These are phyloP conservation scores for Aspergillus biplanus DNA, from an alignment of 495 filamentous ascomycete genomes.

Conservation along the genomic window DNA sequence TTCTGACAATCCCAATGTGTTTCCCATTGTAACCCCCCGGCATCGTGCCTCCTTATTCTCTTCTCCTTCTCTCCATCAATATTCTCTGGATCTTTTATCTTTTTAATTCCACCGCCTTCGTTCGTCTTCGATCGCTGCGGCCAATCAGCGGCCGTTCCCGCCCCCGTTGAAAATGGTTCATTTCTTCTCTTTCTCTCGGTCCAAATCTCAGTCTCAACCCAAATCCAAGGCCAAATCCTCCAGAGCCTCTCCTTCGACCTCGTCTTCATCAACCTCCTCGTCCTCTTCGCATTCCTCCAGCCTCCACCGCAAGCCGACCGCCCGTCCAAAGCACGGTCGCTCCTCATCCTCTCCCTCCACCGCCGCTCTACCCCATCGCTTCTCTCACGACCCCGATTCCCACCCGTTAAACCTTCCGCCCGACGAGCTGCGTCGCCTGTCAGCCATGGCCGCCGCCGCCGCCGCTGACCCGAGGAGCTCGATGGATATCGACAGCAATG, in stretches of 20 bases:
- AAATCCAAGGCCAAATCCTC: constrained; percentile 30
- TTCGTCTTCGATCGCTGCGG: constrained; percentile 42
- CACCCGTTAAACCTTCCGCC: constrained; percentile 89
- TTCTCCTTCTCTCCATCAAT: constrained; percentile 7
- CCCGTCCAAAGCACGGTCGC: constrained; percentile 25
- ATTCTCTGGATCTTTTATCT: not conserved
- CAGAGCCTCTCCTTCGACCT: constrained; percentile 29
- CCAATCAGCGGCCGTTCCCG: constrained; percentile 27
- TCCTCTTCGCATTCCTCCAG: constrained; percentile 17
- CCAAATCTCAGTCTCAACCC: constrained; percentile 35
- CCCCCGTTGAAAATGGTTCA: constrained; percentile 38
- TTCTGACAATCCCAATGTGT: not conserved
- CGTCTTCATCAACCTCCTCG: constrained; percentile 19
- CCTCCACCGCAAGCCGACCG: constrained; percentile 26
- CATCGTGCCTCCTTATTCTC: not conserved
- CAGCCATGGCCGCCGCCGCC: constrained; percentile 70
- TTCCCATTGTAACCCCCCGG: not conserved
- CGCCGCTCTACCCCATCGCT: constrained; percentile 30
- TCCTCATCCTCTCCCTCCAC: constrained; percentile 31
- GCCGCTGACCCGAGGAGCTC: constrained; percentile 59
- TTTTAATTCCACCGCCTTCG: constrained; percentile 52
- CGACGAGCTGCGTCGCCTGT: constrained; percentile 78
- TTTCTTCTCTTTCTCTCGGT: constrained; percentile 39
- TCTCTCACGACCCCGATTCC: constrained; percentile 66
- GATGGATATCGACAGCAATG: constrained; percentile 82